A percentile compares a stretch with the other conserved stretches of the same genome.
Evolutionary conservation across 1,284 basidiomycete genomes (phyloP).

Genomic region (Leccinum pallidistipes): DNA sequence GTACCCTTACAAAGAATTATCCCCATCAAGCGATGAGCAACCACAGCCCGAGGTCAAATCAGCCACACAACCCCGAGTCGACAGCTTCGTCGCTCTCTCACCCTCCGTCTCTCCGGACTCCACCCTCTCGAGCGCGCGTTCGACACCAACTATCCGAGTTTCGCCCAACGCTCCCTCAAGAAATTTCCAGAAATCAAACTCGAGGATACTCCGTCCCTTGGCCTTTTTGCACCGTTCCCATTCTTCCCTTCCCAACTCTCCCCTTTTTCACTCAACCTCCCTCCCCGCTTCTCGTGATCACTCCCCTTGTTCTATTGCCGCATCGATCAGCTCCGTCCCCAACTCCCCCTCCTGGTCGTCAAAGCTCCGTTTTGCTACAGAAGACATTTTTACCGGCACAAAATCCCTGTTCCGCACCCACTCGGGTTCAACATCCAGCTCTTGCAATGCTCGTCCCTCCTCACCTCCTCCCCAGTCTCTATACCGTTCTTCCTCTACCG

Average conservation of each 20-base stretch:
- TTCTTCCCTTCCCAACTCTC: slow-evolving; percentile 35
- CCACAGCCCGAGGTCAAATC: slow-evolving; percentile 12
- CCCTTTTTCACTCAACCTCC: slow-evolving; percentile 13
- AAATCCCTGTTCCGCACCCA: slow-evolving; percentile 50
- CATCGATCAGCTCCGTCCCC: slow-evolving; percentile 19
- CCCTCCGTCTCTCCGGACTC: slow-evolving; percentile 24
- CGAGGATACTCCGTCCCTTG: slow-evolving; percentile 32
- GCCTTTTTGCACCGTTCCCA: slow-evolving; percentile 19
- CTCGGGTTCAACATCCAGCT: slow-evolving; percentile 31
- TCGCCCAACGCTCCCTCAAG: slow-evolving; percentile 17
- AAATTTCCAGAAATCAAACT: slow-evolving; percentile 33
- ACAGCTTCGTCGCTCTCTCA: slow-evolving; percentile 16
- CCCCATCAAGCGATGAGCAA: slow-evolving; percentile 7
- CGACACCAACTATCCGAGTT: slow-evolving; percentile 23
- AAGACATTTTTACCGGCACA: slow-evolving; percentile 45
- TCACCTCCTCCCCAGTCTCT: slow-evolving; percentile 19
- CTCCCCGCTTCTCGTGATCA: slow-evolving; percentile 18
- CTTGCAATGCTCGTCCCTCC: slow-evolving; percentile 7
- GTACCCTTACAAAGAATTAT: slow-evolving; percentile 51
- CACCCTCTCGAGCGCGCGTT: slow-evolving; percentile 21
- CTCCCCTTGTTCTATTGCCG: slow-evolving; percentile 17
- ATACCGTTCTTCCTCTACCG: slow-evolving; percentile 16
- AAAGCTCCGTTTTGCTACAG: slow-evolving; percentile 36
- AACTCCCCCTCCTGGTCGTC: slow-evolving; percentile 16
- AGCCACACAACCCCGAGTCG: background rate